Conservation (phyloP, 2,329 filamentous ascomycete genomes). For the Talaromyces funiculosus region DNA sequence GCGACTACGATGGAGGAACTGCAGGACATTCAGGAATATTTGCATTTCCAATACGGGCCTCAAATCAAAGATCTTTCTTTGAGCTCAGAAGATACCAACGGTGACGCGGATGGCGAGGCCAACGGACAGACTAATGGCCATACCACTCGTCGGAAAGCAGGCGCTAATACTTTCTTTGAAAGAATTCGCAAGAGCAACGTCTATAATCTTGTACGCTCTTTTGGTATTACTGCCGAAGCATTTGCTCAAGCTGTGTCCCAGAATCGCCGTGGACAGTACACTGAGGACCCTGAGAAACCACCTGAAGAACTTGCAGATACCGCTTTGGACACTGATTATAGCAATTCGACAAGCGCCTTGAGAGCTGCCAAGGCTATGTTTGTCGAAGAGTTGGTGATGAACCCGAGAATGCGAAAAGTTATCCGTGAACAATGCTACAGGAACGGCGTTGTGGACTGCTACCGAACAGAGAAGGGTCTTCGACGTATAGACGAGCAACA, state of each 20-base stretch:
- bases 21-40: slow-evolving; percentile 92
- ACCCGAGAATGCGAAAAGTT: slow-evolving; percentile 81
- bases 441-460: slow-evolving; percentile 77
- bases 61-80: slow-evolving; percentile 75
- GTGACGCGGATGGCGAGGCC: slow-evolving; percentile 11
- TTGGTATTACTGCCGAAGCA: slow-evolving; percentile 82
- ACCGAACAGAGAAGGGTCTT: slow-evolving; percentile 87
- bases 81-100: slow-evolving; percentile 28
- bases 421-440: slow-evolving; percentile 79
- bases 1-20: slow-evolving; percentile 89
- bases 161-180: slow-evolving; percentile 74
- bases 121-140: slow-evolving; percentile 49
- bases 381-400: slow-evolving; percentile 81
- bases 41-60: slow-evolving; percentile 86
- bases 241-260: slow-evolving; percentile 81
- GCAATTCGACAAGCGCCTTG: slow-evolving; percentile 69
- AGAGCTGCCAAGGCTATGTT: slow-evolving; percentile 80
- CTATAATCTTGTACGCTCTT: slow-evolving; percentile 77
- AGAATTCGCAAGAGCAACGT: slow-evolving; percentile 74
- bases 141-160: slow-evolving; percentile 74
- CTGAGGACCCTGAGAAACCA: slow-evolving; percentile 73
- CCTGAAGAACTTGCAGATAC: slow-evolving; percentile 85
- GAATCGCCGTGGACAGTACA: slow-evolving; percentile 69
- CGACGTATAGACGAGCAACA: slow-evolving; percentile 92
- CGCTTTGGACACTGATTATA: slow-evolving; percentile 65